phyloP scores from a whole-genome alignment of 202 grass and related monocot species.

The Bolboschoenoplectus hybrid region DNA sequence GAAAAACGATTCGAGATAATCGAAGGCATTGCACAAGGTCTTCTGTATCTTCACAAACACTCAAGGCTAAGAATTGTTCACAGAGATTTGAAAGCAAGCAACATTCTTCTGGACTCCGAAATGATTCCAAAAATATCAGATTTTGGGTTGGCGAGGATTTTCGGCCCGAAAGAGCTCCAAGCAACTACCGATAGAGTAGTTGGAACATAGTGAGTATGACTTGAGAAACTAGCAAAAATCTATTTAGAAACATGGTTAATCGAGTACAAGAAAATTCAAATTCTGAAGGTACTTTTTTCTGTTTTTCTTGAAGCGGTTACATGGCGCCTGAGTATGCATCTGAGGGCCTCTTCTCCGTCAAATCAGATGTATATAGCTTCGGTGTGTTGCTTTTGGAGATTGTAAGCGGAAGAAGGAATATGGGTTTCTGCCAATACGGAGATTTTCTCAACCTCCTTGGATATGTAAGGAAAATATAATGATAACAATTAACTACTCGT shows the following conservation, averaged over 20 bases:
- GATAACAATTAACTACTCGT: not conserved
- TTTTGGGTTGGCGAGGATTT: constrained; percentile 79
- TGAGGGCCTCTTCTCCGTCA: constrained; percentile 55
- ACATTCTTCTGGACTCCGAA: constrained; percentile 61
- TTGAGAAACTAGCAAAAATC: not conserved
- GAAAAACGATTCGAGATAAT: constrained; percentile 54
- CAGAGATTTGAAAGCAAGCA: constrained; percentile 84
- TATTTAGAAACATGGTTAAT: constrained; percentile 22
- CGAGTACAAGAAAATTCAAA: not conserved
- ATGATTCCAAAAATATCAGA: constrained; percentile 85
- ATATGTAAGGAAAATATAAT: constrained; percentile 54
- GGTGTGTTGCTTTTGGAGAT: constrained; percentile 80
- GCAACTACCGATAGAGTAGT: constrained; percentile 59
- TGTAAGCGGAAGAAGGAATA: constrained; percentile 61
- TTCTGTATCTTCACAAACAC: constrained; percentile 76
- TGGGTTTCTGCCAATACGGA: constrained; percentile 52
- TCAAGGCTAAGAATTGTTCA: constrained; percentile 72
- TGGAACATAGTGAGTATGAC: constrained; percentile 70
- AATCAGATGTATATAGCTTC: constrained; percentile 79
- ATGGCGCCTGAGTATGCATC: constrained; percentile 77
- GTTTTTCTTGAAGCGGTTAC: constrained; percentile 54
- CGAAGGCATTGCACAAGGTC: constrained; percentile 68
- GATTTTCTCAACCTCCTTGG: constrained; percentile 61
- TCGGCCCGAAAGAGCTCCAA: constrained; percentile 48
- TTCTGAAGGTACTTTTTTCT: not conserved